Evolutionary conservation across 2,329 filamentous ascomycete species (phyloP), one percentile per base, ranked within the genome.

Genomic region (Xylaria sp.): DNA sequence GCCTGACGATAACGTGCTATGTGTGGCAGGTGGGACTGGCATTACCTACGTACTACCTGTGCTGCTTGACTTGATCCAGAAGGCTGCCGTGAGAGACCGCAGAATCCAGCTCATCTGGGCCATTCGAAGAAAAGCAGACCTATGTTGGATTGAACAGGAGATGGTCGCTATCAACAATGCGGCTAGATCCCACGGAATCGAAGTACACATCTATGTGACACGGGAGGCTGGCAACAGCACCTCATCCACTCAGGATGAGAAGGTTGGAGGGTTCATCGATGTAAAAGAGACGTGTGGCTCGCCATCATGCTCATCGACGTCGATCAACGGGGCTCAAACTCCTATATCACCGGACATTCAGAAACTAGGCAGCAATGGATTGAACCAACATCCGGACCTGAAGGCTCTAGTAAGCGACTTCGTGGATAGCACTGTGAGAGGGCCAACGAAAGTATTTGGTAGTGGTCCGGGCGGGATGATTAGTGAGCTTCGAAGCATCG

Each of bases 91-190:
- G 15, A 76, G 77, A 30, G 78, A 83, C 62, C 80, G 83, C 60
- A 83, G 81, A 67, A 76, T 91, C 1, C 85, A 89, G 72, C 84
- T 92, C n/a, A 80, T 91, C 64, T 92, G 90, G 90, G 85, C 86
- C 1, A 81, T 92, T 43, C 83, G 89, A 15, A 83, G 85, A 46
- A 79, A 80, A 7, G 75, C 78, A 7, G 86, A 91, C 68, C 76
- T 87, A 18, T 80, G 82, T 23, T 92, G 90, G 89, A 80, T 91
- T 10, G 78, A 79, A 30, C 74, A 80, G 6, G 90, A 92, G 75
- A 78, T 92, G 12, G 80, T 83, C 2, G 70, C 81, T 7, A 78
- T 91, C 10, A 79, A 78, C 4, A 79, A 79, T 8, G 77, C 80
- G 1, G 80, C 80, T 3, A 74, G 77, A 2, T 70, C 72, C 0